Base-by-base conservation (phyloP, 225 moss, liverwort and hornwort species). In the Polytrichum commune region DNA sequence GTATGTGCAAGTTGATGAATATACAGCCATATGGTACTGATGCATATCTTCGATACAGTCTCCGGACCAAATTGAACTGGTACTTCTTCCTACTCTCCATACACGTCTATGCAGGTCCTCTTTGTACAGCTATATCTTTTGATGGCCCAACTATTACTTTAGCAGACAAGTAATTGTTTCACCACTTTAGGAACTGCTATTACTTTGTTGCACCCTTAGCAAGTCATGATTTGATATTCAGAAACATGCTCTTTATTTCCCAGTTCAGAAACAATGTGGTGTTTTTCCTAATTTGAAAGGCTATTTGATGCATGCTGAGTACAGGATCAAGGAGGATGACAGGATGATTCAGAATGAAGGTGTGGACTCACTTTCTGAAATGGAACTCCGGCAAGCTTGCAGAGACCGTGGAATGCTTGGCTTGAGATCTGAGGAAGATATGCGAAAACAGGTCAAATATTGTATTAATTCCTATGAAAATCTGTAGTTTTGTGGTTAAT, bases 1-100 rank as follows among this genome's bases (percentile, higher is more conserved):
- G 98, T 72, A 98, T 98, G 95, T 98, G 98, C 90, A 98, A 98
- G 85, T 90, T 93, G 38, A 98, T 98, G 98, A 93, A 90, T 35
- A 98, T 98, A 73, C 98, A 98, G 72, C 98, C 98, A 29, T 98
- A 98, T 73, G 98, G 98, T 74, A 98, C 98, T 30, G 98, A 98
- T 90, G 95, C 98, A 62, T 98, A 98, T 80, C 91, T 98, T 63
- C 95, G 98, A 67, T 98, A 93, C 84, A 98, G 98, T 69, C 93
- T 98, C 69, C 98, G 98, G 23, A 98, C 88, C 27, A 95, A 98
- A 74, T 70, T 98, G 81, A 75, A 74, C 67, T 92, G 90, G 96
- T 93, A 92, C 74, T 61, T 58, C 9, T 58, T 58, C 7, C 22
- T 58, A 24, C 22, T 22, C 58, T 58, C 22, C 58, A 58, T 58